Base-by-base conservation (phyloP, 1,284 basidiomycete species). In the Sanghuangporus baumii region DNA sequence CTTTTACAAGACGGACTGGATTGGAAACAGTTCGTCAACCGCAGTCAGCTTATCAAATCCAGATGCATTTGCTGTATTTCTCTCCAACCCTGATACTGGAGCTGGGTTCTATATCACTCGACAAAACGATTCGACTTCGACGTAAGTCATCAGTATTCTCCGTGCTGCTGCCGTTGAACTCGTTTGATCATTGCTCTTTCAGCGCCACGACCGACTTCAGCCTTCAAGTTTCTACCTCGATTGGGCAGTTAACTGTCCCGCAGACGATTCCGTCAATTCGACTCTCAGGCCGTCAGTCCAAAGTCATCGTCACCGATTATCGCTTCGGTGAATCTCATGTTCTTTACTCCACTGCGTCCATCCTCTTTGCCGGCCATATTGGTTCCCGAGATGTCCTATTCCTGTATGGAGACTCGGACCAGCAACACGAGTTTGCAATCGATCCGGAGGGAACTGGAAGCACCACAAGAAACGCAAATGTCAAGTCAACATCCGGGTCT, bases 1-100 rank as follows among this genome's bases (percentile, higher is more conserved):
- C 40, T 89, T 93, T 70, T 83, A 84, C 72, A 89, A 90, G 73
- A 92, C 91, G 0, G 81, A 91, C 66, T 83, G 85, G 80, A 75
- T 91, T 20, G 85, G 84, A 1, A 81, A 91, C 58, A 80, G 76
- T 37, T 55, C 51, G 46, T 81, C 76, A 3, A 81, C 81, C 14
- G 76, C 81, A 4, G 75, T 80, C 5, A 74, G 73, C 0, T 75
- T 84, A 18, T 79, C 79, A 11, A 82, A 82, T 47, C 67, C 79
- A 1, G 76, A 74, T 2, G 81, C 79, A 0, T 88, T 87, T 67
- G 80, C 82, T 23, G 89, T 88, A 0, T 71, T 84, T n/a, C 73
- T 93, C 56, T 74, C 73, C 56, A 93, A 92, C 69, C 87, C 86
- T 0, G 86, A 89, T 64, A 83, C 80, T 0, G 73, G 74, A 2